These are phyloP conservation scores for Brettanomyces sp. DNA, from an alignment of 805 yeast species.

Conservation along the genomic window DNA sequence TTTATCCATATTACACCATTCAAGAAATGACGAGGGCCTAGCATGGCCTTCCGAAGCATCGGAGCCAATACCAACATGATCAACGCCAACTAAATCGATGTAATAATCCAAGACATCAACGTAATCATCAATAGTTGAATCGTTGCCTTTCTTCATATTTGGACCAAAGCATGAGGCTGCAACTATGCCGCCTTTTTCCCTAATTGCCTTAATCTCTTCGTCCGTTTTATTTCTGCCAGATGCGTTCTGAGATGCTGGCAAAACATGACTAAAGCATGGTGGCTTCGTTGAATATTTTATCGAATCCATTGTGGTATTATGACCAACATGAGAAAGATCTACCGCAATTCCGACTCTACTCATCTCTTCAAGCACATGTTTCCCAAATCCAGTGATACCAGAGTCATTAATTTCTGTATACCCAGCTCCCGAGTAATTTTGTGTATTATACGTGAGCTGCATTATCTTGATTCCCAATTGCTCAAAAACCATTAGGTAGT, in stretches of 20 bases:
- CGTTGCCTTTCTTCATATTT: slow-evolving; percentile 15
- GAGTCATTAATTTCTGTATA: slow-evolving; percentile 14
- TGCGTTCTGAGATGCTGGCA: slow-evolving; percentile 11
- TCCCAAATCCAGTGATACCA: slow-evolving; percentile 35
- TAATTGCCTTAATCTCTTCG: slow-evolving; percentile 13
- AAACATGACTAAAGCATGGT: slow-evolving; percentile 19
- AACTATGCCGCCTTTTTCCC: slow-evolving; percentile 14
- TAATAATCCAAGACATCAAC: slow-evolving; percentile 33
- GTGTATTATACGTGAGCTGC: slow-evolving; percentile 14
- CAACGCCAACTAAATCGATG: slow-evolving; percentile 35
- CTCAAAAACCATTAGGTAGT: slow-evolving; percentile 11
- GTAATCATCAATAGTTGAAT: slow-evolving; percentile 34
- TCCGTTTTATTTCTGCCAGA: slow-evolving; percentile 14
- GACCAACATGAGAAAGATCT: slow-evolving; percentile 39
- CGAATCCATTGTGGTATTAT: slow-evolving; percentile 36
- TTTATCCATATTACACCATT: slow-evolving; percentile 13
- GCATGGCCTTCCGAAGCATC: slow-evolving; percentile 27
- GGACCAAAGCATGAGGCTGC: slow-evolving; percentile 14
- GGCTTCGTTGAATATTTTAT: slow-evolving; percentile 18
- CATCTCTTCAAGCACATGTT: slow-evolving; percentile 33
- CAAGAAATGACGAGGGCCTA: slow-evolving; percentile 13
- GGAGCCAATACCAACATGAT: slow-evolving; percentile 40
- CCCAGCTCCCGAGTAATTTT: slow-evolving; percentile 15
- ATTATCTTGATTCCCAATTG: slow-evolving; percentile 12
- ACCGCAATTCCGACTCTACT: slow-evolving; percentile 41